Conservation (phyloP, 768 basidiomycete genomes). For the Mrakia frigida region DNA sequence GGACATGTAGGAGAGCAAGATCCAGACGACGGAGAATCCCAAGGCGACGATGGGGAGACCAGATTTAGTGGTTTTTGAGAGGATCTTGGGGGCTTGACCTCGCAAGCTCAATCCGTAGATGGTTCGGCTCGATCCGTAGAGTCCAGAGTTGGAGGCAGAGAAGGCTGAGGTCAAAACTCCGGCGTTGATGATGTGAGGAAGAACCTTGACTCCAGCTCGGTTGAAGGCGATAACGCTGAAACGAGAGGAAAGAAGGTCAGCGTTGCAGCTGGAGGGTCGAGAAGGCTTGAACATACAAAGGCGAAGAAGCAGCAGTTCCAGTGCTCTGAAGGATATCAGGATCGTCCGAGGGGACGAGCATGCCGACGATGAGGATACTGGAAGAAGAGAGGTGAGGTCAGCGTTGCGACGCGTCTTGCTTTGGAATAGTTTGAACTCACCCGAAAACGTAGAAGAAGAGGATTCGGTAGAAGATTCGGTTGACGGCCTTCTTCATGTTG, state of each 20-base stretch:
- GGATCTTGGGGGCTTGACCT: conserved; percentile 49
- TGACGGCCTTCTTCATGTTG: conserved; percentile 70
- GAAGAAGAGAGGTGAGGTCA: neutral
- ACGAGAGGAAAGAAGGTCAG: too few species aligned
- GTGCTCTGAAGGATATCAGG: conserved; percentile 50
- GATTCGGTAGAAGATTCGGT: conserved; percentile 74
- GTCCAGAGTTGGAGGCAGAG: conserved; percentile 36
- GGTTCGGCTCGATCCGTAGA: conserved; percentile 40
- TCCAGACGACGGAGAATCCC: conserved; percentile 40
- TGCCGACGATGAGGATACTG: conserved; percentile 46
- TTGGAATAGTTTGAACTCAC: conserved; percentile 36
- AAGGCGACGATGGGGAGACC: conserved; percentile 51
- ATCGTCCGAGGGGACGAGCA: conserved; percentile 71
- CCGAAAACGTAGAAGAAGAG: conserved; percentile 68
- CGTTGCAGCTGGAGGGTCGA: too few species aligned
- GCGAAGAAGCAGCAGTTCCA: conserved; percentile 69
- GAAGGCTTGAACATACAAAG: conserved; percentile 60
- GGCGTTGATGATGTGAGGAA: conserved; percentile 60
- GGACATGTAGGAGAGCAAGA: conserved; percentile 34
- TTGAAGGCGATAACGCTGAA: conserved; percentile 64
- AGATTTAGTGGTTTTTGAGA: conserved; percentile 48
- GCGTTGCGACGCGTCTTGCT: neutral
- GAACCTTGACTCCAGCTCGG: conserved; percentile 61
- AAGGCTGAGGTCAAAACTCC: conserved; percentile 51
- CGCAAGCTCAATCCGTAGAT: conserved; percentile 47